Conservation (phyloP, 768 basidiomycete genomes). For the Crepidotus variabilis region DNA sequence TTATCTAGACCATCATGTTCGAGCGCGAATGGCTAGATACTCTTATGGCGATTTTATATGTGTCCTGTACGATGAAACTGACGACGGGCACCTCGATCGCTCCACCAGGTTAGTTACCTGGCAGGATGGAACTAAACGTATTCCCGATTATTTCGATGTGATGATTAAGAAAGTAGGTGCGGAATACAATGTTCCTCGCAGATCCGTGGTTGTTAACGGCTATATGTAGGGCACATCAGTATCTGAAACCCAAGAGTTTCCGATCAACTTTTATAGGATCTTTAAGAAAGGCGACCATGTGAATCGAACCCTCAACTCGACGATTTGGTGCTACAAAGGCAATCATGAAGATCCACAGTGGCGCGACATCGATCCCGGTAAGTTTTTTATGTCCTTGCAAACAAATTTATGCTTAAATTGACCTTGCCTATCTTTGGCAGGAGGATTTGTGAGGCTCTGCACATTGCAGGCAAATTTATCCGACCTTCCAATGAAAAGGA, state of each 20-base stretch:
- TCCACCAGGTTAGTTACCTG: conserved; percentile 21
- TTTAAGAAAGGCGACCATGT: not conserved
- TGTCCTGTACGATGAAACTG: conserved; percentile 21
- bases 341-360: not conserved
- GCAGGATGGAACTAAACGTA: conserved; percentile 25
- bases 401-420: not conserved
- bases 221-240: too few species aligned
- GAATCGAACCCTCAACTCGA: not conserved
- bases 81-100: conserved; percentile 37
- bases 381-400: not conserved
- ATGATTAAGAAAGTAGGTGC: conserved; percentile 32
- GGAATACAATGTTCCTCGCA: too few species aligned
- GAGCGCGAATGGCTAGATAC: conserved; percentile 33
- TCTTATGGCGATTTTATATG: conserved; percentile 35
- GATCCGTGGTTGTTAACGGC: too few species aligned
- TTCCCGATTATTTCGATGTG: conserved; percentile 31
- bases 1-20: conserved; percentile 38
- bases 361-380: not conserved
- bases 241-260: not conserved
- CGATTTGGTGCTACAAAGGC: not conserved
- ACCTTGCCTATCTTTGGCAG: not conserved
- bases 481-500: not conserved
- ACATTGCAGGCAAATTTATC: not conserved
- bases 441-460: not conserved
- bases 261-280: not conserved